Conservation (phyloP, 192 early-diverging fungal species). For the Entrophospora sp. region DNA sequence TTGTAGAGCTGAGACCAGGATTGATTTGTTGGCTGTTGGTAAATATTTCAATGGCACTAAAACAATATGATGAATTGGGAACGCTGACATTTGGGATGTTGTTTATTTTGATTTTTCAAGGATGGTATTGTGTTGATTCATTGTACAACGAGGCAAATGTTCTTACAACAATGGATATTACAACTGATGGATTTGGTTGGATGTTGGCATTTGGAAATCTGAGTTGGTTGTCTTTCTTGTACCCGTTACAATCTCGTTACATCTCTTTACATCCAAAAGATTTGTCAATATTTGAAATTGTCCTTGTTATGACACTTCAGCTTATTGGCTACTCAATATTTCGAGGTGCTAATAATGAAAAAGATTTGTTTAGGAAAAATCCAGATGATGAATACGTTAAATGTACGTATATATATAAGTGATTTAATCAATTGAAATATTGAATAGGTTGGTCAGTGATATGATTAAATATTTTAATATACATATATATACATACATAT, state of each 20-base stretch:
- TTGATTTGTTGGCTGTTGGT: constrained; percentile 84
- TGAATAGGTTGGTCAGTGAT: too few species aligned
- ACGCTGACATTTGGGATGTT: constrained; percentile 46
- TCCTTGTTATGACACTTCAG: constrained; percentile 45
- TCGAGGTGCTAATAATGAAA: constrained; percentile 81
- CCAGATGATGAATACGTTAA: constrained; percentile 46
- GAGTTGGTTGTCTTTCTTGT: constrained; percentile 88
- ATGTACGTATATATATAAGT: constrained; percentile 22
- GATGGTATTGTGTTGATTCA: constrained; percentile 80
- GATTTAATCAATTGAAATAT: too few species aligned
- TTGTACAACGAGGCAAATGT: constrained; percentile 61
- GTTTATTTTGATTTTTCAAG: constrained; percentile 67
- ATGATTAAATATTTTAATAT: too few species aligned
- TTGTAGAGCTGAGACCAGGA: constrained; percentile 89
- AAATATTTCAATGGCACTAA: constrained; percentile 66
- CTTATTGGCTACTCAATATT: constrained; percentile 77
- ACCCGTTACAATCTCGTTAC: constrained; percentile 84
- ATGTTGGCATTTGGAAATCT: constrained; percentile 75
- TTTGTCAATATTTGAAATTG: constrained; percentile 35
- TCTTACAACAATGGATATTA: constrained; percentile 97
- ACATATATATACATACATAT: too few species aligned
- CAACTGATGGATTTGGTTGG: constrained; percentile 92
- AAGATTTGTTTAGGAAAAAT: constrained; percentile 77
- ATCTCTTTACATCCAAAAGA: constrained; percentile 60
- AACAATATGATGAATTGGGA: constrained; percentile 64